Conservation (phyloP, 768 basidiomycete species). For the Leccinum sublutescens region DNA sequence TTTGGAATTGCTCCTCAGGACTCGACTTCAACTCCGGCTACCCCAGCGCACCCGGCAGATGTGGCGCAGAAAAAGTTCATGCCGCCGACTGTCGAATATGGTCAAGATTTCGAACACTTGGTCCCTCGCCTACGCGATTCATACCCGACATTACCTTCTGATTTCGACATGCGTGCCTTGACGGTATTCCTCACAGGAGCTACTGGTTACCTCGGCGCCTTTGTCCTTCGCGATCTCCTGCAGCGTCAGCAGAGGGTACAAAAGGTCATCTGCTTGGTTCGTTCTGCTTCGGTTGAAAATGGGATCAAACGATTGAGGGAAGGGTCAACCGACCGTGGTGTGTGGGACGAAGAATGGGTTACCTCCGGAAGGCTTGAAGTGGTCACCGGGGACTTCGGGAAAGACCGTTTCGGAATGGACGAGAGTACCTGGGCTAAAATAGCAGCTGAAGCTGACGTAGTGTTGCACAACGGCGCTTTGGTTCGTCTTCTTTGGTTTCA, state of each 20-base stretch:
- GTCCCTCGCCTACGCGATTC: slow-evolving; percentile 53
- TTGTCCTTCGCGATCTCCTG: slow-evolving; percentile 81
- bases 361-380: slow-evolving; percentile 65
- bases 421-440: slow-evolving; percentile 63
- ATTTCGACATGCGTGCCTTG: slow-evolving; percentile 51
- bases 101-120: slow-evolving; percentile 71
- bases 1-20: slow-evolving; percentile 60
- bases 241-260: slow-evolving; percentile 56
- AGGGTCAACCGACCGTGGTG: slow-evolving; percentile 71
- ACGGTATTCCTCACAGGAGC: slow-evolving; percentile 96
- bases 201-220: slow-evolving; percentile 95
- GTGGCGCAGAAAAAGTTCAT: slow-evolving; percentile 18
- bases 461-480: slow-evolving; percentile 96
- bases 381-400: slow-evolving; percentile 79
- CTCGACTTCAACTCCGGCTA: slow-evolving; percentile 16
- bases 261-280: slow-evolving; percentile 92
- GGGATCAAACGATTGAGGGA: slow-evolving; percentile 71
- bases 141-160: slow-evolving; percentile 61
- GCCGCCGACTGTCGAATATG: slow-evolving; percentile 58
- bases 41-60: slow-evolving; percentile 12
- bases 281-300: slow-evolving; percentile 59
- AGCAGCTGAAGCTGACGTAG: slow-evolving; percentile 69
- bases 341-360: slow-evolving; percentile 90
- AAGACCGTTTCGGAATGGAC: slow-evolving; percentile 71
- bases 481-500: slow-evolving; percentile 46